Base-by-base conservation (phyloP, 257 asterid species). In the Nemophila menziesii region DNA sequence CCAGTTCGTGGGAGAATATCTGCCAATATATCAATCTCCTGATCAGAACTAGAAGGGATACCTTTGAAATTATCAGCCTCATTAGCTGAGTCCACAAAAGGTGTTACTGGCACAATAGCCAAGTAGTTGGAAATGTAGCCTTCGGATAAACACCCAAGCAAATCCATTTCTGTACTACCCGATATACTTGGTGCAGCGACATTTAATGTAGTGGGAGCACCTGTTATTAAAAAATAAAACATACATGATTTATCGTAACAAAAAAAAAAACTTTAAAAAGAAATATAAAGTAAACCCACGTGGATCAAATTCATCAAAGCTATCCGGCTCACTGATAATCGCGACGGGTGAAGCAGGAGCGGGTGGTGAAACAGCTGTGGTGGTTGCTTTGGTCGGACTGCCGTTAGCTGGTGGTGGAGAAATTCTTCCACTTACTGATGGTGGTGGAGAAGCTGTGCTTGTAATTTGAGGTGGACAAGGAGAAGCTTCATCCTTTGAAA, bases 251-350 rank as follows among this genome's bases (percentile, higher is more conserved):
- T 4, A 4, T 4, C 33, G 9, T 29, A 10, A 29, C 36, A 29
- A 15, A 15, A 16, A 8, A 39, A 39, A 40, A 16, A 4, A 11
- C 16, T 5, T 40, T 16, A 14, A 8, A 8, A 40, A 20, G 19
- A 6, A 22, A 40, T 40, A 40, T 17, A 3, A 17, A 10, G 5
- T 18, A 24, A 18, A 12, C 13, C 92, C 85, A 45, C 94, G 87
- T 6, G 99, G 96, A 62, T 85, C 94, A 63, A 90, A 90, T 58
- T 81, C 98, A 68, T 90, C 94, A 69, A 85, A 89, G 49, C 65
- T 79, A 53, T 64, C 87, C 57, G 38, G 68, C 63, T 70, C 85
- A 29, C 51, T 52, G 44, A 58, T 58, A 29, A 33, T 62, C 51
- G 77, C 70, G 56, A 64, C 55, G 53, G 69, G 61, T 27, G 69